Base-by-base conservation (phyloP, 345 rosid genomes). In the Pugionium dolabratum region DNA sequence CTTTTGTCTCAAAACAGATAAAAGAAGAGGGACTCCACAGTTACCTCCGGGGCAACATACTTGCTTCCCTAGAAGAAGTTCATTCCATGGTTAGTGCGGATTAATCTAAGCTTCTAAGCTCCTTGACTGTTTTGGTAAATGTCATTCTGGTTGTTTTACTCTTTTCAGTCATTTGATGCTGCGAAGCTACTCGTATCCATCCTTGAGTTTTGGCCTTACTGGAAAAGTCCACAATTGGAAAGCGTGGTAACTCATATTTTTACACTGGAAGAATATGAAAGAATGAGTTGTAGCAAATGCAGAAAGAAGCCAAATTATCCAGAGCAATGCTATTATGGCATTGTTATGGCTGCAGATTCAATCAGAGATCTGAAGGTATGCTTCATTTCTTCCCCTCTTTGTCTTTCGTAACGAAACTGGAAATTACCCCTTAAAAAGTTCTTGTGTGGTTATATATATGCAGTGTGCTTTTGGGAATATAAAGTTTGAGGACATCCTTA, bases 401-500 rank as follows among this genome's bases (percentile, higher is more conserved):
- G 9, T 57, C n/a, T 40, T 11, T 31, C n/a, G 39, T 44, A n/a
- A 39, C 28, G 31, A 4, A 54, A 33, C 52, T 53, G 18, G 52
- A 53, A 42, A 53, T 2, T 27, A 37, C 8, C 32, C 52, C 10
- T 46, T 11, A 7, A 7, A n/a, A 29, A 18, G 7, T 0, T 46
- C 26, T 3, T 47, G 1, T 35, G 48, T 47, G 55, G 4, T 58
- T 67, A 39, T 48, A n/a, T 37, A 55, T 7, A 68, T 58, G 56
- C 72, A 67, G 58, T 57, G 41, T 49, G 42, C 43, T 18, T 67
- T 48, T 39, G 40, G 49, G 48, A 7, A 47, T 57, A 39, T 57
- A 32, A 63, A 54, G 45, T 63, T 63, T 71, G 75, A 10, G 44
- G 64, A 71, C 47, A 47, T 55, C 64, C 59, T 71, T 48, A 71